Percentiles rank a stretch among this genome's conserved stretches.
These are phyloP conservation scores for Ophiostoma novo-ulmi DNA, from an alignment of 2,329 filamentous ascomycete species.

Conservation along the genomic window DNA sequence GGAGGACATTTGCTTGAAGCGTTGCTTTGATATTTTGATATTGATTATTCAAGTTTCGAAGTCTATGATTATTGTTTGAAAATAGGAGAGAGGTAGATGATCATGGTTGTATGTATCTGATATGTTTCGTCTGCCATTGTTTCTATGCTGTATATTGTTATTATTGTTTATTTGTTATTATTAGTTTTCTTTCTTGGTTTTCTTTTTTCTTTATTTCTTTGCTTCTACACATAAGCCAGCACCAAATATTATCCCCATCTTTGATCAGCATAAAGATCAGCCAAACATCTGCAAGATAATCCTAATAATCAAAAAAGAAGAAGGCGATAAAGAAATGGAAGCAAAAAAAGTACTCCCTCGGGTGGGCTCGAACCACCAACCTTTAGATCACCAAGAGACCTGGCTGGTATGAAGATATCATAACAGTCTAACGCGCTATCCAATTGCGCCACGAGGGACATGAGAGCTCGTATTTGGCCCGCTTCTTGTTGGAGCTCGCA, in stretches of 20 bases:
- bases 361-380: conserved; percentile 18
- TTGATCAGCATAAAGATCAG: background rate
- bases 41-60: background rate
- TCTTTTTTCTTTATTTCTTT: background rate
- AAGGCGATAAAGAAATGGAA: background rate
- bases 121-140: background rate
- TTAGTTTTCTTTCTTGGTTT: background rate
- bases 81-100: background rate
- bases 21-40: background rate
- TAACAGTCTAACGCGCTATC: conserved; percentile 26
- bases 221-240: background rate
- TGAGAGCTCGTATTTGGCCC: background rate
- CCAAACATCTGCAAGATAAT: background rate
- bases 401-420: background rate
- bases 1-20: conserved; percentile 2
- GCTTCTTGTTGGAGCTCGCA: conserved; percentile 8
- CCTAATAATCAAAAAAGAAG: background rate
- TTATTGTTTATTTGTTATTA: background rate
- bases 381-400: conserved; percentile 22
- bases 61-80: background rate
- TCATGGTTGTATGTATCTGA: background rate
- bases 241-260: background rate
- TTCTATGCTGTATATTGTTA: background rate
- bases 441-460: conserved; percentile 25
- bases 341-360: conserved; percentile 18